Conservation (phyloP, 2,329 filamentous ascomycete genomes). For the Hortaea sp. region DNA sequence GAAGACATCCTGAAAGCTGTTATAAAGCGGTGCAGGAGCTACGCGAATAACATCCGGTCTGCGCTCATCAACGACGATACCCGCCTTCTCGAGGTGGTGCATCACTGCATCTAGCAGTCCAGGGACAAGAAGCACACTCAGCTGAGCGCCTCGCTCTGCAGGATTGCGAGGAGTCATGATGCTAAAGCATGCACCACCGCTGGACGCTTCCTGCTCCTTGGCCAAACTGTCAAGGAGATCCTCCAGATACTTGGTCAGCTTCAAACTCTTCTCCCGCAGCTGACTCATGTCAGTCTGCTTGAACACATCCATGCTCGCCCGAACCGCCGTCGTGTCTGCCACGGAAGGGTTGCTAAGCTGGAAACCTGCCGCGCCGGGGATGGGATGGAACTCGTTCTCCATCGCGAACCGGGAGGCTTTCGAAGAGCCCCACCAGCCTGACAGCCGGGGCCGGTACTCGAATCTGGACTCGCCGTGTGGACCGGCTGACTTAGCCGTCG, state of each 20-base stretch:
- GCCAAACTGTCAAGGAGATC: conserved; percentile 41
- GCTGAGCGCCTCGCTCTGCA: conserved; percentile 61
- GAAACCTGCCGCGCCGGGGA: conserved; percentile 67
- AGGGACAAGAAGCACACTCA: conserved; percentile 60
- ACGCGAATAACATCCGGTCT: conserved; percentile 78
- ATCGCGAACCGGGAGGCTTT: conserved; percentile 70
- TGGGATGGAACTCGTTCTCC: conserved; percentile 70
- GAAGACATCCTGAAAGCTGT: conserved; percentile 64
- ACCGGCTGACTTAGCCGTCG: conserved; percentile 24
- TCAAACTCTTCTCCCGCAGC: conserved; percentile 60
- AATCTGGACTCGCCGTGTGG: conserved; percentile 25
- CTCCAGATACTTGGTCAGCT: conserved; percentile 69
- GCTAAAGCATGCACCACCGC: conserved; percentile 25
- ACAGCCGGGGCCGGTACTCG: conserved; percentile 54
- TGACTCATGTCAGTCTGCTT: conserved; percentile 58
- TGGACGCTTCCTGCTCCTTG: conserved; percentile 5
- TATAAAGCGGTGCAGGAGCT: conserved; percentile 77
- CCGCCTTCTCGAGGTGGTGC: conserved; percentile 52
- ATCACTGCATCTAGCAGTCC: conserved; percentile 63
- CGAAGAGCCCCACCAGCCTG: conserved; percentile 82
- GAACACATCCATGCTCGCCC: conserved; percentile 65
- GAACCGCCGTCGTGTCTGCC: conserved; percentile 65
- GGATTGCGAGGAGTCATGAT: conserved; percentile 62
- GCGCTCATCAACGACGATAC: conserved; percentile 71
- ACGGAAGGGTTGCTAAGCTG: conserved; percentile 79